phyloP scores from a whole-genome alignment of 371 early-diverging fungal genomes.

The Mucor piriformis region DNA sequence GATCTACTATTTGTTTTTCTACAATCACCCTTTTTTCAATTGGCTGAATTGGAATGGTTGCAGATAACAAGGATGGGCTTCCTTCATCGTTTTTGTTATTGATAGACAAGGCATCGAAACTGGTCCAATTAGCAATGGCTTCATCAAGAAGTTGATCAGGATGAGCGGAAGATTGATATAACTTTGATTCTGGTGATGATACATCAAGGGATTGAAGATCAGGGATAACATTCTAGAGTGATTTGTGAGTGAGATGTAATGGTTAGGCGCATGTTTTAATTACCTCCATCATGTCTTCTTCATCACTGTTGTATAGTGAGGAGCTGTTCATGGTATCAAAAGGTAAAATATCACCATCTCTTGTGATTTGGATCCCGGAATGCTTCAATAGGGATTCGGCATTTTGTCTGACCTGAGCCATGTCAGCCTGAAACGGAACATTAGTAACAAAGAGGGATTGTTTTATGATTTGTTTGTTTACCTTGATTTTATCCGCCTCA shows the following conservation, averaged over 20 bases:
- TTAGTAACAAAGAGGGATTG: too few relatives aligned
- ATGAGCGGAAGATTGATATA: background rate
- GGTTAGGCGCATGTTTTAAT: too few relatives aligned
- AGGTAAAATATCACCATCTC: conserved; percentile 23
- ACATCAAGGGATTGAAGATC: conserved; percentile 5
- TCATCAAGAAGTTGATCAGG: conserved; percentile 24
- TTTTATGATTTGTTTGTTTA: too few relatives aligned
- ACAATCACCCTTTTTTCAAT: background rate
- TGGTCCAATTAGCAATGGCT: conserved; percentile 29
- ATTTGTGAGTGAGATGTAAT: background rate
- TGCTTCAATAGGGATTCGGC: conserved; percentile 24
- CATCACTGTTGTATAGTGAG: conserved; percentile 3
- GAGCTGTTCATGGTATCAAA: background rate
- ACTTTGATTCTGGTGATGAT: background rate
- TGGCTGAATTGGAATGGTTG: conserved; percentile 12
- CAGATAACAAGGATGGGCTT: conserved; percentile 19
- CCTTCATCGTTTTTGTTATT: conserved; percentile 1
- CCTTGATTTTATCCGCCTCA: conserved; percentile 74
- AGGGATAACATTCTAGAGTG: conserved; percentile 2
- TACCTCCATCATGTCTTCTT: conserved; percentile 1
- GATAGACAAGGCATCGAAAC: conserved; percentile 27
- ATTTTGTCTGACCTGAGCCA: conserved; percentile 20
- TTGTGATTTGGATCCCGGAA: conserved; percentile 29
- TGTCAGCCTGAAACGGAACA: conserved; percentile 29
- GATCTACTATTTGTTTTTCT: conserved; percentile 19